These are phyloP conservation scores for Daldinia grandis DNA, from an alignment of 495 filamentous ascomycete genomes.

Conservation along the genomic window DNA sequence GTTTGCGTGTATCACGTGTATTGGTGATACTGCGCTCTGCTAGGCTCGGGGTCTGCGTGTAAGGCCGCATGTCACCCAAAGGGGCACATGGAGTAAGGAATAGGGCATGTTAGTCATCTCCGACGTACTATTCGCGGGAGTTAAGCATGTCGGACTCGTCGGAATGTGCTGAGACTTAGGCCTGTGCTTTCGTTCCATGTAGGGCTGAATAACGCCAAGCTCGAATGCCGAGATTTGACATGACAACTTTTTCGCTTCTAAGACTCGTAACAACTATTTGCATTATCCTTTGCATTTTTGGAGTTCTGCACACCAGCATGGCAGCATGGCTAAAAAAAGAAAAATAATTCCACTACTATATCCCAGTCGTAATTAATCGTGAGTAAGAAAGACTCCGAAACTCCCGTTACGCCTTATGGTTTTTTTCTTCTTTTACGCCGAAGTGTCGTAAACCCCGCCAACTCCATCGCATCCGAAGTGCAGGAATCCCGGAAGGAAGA, in stretches of 20 bases:
- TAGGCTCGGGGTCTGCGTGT: slow-evolving; percentile 33
- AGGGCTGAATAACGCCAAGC: slow-evolving; percentile 31
- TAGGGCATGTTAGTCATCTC: background rate
- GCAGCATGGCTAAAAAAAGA: slow-evolving; percentile 9
- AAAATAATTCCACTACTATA: background rate
- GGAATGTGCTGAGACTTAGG: slow-evolving; percentile 12
- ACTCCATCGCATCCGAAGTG: slow-evolving; percentile 20
- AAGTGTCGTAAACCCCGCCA: slow-evolving; percentile 9
- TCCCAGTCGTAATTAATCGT: background rate
- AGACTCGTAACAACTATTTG: slow-evolving; percentile 11
- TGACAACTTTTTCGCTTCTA: background rate
- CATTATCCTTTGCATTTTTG: background rate
- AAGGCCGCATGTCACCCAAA: background rate
- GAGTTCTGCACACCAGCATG: background rate
- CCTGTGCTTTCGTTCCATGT: slow-evolving; percentile 10
- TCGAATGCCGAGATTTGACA: slow-evolving; percentile 21
- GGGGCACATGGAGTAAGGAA: background rate
- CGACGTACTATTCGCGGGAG: background rate
- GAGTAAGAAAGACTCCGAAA: background rate
- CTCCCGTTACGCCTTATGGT: slow-evolving; percentile 5
- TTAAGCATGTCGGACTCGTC: slow-evolving; percentile 21
- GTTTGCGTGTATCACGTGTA: slow-evolving; percentile 35
- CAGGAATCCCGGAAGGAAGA: background rate
- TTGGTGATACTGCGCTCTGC: slow-evolving; percentile 11
- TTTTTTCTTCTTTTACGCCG: background rate